These are phyloP conservation scores for Colletotrichum limetticola DNA, from an alignment of 2,329 filamentous ascomycete species.

Conservation along the genomic window DNA sequence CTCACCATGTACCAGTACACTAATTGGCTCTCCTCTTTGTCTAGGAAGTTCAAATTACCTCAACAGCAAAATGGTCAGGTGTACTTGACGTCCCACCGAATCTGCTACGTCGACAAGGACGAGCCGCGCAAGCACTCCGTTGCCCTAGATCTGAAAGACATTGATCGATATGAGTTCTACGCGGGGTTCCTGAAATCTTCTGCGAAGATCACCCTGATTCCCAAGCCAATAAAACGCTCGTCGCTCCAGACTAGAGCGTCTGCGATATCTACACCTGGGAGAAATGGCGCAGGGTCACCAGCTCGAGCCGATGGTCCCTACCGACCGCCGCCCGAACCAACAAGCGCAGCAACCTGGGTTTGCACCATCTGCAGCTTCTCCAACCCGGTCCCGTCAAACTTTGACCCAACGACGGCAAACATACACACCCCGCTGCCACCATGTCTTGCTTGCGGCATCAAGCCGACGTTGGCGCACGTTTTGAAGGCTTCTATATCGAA, in stretches of 20 bases:
- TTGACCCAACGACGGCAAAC: conserved; percentile 85
- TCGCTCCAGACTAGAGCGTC: conserved; percentile 66
- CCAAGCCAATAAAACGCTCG: conserved; percentile 79
- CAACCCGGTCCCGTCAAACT: conserved; percentile 92
- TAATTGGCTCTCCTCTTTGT: not conserved
- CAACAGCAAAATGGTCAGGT: conserved; percentile 96
- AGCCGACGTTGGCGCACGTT: conserved; percentile 83
- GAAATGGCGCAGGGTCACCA: conserved; percentile 59
- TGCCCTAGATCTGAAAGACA: conserved; percentile 87
- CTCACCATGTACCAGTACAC: not conserved
- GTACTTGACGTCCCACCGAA: conserved; percentile 94
- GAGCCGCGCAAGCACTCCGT: conserved; percentile 88
- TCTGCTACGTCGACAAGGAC: conserved; percentile 92
- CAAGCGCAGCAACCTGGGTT: conserved; percentile 83
- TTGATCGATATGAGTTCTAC: conserved; percentile 92
- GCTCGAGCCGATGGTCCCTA: conserved; percentile 55
- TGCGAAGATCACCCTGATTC: conserved; percentile 88
- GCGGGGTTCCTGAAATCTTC: conserved; percentile 96
- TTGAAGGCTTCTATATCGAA: conserved; percentile 88
- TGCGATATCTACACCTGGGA: conserved; percentile 56
- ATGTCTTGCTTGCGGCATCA: conserved; percentile 93
- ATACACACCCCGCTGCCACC: conserved; percentile 84
- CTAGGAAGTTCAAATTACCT: conserved; percentile 82
- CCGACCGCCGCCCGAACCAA: conserved; percentile 55
- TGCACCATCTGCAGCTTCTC: conserved; percentile 97